These are phyloP conservation scores for Eucalyptus pauciflora DNA, from an alignment of 345 rosid species.

Conservation along the genomic window DNA sequence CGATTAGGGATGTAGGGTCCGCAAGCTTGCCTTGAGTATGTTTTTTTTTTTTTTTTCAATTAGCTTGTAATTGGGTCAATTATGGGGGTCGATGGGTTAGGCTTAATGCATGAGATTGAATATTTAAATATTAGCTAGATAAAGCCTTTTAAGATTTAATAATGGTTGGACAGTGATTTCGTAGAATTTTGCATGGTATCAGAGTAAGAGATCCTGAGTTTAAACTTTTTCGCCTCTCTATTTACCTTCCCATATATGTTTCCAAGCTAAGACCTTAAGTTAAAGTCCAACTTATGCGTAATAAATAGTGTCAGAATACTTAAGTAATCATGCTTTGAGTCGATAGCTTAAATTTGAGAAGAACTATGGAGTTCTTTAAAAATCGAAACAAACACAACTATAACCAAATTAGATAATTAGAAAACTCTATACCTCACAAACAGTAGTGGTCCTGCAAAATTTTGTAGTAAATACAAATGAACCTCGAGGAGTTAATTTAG, in stretches of 20 bases:
- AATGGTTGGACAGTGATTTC: not conserved
- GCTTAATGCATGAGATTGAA: not conserved
- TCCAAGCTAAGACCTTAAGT: not conserved
- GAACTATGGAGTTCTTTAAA: not conserved
- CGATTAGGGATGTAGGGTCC: not conserved
- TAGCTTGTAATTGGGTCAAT: not conserved
- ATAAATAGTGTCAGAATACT: not conserved
- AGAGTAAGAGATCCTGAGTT: accelerated
- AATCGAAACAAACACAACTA: not conserved
- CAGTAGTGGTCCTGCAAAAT: not conserved
- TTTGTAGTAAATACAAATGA: not conserved
- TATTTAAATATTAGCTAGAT: not conserved
- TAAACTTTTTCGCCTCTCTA: not conserved
- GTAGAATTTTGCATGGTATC: not conserved
- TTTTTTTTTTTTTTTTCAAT: not conserved
- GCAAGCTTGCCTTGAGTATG: not conserved
- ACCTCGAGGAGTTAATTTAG: not conserved
- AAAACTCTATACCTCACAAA: not conserved
- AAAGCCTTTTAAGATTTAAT: not conserved
- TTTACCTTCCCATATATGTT: not conserved
- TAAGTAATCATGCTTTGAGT: not conserved
- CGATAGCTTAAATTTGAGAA: not conserved
- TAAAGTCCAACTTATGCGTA: not conserved
- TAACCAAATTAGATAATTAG: not conserved
- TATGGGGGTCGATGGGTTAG: not conserved